phyloP scores from a whole-genome alignment of 805 yeast species.

The Wickerhamomyces alni region DNA sequence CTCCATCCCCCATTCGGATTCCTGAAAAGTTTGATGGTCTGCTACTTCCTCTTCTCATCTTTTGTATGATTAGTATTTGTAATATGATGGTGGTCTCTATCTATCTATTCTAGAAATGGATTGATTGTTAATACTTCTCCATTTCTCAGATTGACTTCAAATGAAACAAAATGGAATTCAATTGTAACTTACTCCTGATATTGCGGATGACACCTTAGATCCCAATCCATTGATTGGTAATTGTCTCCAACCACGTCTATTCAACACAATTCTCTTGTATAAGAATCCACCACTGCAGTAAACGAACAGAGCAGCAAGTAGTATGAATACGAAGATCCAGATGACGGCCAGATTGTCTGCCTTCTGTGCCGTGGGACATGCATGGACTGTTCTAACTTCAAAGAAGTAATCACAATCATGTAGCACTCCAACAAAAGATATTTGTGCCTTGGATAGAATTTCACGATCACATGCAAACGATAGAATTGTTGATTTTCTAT shows the following conservation, averaged over 20 bases:
- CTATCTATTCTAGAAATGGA: neutral
- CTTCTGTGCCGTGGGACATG: slow-evolving; percentile 75
- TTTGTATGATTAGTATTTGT: slow-evolving; percentile 1
- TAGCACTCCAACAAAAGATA: slow-evolving; percentile 63
- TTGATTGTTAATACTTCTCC: slow-evolving; percentile 11
- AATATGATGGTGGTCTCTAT: neutral
- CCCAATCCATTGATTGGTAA: slow-evolving; percentile 24
- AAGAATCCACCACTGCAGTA: slow-evolving; percentile 38
- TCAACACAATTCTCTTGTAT: slow-evolving; percentile 28
- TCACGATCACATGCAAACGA: slow-evolving; percentile 79
- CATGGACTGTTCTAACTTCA: slow-evolving; percentile 79
- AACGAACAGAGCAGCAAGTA: slow-evolving; percentile 34
- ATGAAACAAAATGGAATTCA: neutral
- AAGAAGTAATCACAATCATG: slow-evolving; percentile 80
- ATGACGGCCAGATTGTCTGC: slow-evolving; percentile 59
- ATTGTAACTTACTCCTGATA: slow-evolving; percentile 21
- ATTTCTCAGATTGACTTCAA: neutral
- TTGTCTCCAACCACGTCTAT: slow-evolving; percentile 31
- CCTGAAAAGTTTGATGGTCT: slow-evolving; percentile 7
- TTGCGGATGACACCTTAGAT: slow-evolving; percentile 19
- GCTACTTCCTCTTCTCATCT: slow-evolving; percentile 11
- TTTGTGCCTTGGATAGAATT: slow-evolving; percentile 53
- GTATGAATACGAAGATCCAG: slow-evolving; percentile 55
- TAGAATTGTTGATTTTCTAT: slow-evolving; percentile 56
- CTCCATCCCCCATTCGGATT: slow-evolving; percentile 18